Evolutionary conservation across 2,329 filamentous ascomycete species (phyloP).

Genomic region (Stagonosporopsis tanaceti): DNA sequence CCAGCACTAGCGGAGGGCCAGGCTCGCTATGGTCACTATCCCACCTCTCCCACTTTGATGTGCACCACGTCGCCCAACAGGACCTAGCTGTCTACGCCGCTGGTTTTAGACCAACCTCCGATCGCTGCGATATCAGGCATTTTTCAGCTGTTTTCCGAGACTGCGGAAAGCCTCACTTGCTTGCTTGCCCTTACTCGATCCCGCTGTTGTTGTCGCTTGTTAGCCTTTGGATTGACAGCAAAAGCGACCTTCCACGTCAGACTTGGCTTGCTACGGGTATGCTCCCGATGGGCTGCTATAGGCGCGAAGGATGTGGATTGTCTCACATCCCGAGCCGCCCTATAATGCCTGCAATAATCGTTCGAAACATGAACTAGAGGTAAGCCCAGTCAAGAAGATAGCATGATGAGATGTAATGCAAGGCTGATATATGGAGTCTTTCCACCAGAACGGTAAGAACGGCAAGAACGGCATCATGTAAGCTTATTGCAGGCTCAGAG

Average conservation of each 20-base stretch:
- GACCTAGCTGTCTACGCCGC: neutral
- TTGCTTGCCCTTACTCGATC: neutral
- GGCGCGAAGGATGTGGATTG: neutral
- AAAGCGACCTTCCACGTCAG: neutral
- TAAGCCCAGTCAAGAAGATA: neutral
- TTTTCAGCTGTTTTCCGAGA: neutral
- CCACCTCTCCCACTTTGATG: neutral
- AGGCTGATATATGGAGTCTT: slow-evolving; percentile 5
- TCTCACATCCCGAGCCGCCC: slow-evolving; percentile 9
- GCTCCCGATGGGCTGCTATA: neutral
- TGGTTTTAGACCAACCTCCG: neutral
- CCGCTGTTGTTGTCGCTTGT: neutral
- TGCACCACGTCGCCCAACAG: neutral
- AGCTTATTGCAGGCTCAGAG: neutral
- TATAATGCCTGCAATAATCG: slow-evolving; percentile 7
- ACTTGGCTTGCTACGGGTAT: neutral
- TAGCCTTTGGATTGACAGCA: neutral
- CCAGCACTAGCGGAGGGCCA: slow-evolving; percentile 4
- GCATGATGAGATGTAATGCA: neutral
- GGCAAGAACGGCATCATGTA: neutral
- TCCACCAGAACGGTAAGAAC: neutral
- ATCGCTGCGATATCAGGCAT: neutral
- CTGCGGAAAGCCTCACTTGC: neutral
- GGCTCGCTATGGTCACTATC: neutral
- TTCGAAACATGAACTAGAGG: neutral